A percentile compares a stretch with the other conserved stretches of the same genome.
Evolutionary conservation across 2,329 filamentous ascomycete species (phyloP).

Genomic region (Rasamsonia emersonii): DNA sequence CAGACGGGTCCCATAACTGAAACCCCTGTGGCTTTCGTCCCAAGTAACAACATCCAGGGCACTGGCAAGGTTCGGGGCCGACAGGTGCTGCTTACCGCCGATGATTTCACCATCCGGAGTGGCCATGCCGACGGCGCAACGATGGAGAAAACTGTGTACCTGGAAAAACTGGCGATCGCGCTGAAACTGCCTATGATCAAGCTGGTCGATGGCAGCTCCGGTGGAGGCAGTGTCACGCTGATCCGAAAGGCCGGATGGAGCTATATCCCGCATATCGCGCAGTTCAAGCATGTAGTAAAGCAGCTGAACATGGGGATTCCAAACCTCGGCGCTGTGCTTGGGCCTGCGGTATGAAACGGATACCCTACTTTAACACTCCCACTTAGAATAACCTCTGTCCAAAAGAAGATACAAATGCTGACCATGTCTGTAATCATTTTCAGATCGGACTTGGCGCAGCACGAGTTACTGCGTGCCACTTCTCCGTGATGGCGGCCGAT

Average conservation of each 20-base stretch:
- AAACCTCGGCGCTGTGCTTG: conserved; percentile 55
- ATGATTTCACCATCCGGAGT: conserved; percentile 55
- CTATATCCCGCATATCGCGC: conserved; percentile 51
- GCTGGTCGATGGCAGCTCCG: conserved; percentile 55
- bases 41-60: conserved; percentile 56
- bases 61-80: conserved; percentile 46
- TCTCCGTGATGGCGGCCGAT: conserved; percentile 57
- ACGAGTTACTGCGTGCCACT: conserved; percentile 54
- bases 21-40: conserved; percentile 43
- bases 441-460: conserved; percentile 55
- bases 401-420: background rate
- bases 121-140: conserved; percentile 56
- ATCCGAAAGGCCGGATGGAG: conserved; percentile 49
- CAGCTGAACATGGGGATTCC: conserved; percentile 57
- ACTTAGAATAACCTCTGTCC: background rate
- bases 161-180: conserved; percentile 53
- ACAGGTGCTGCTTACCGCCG: conserved; percentile 52
- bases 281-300: conserved; percentile 45
- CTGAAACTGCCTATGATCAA: conserved; percentile 54
- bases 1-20: conserved; percentile 28
- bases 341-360: conserved; percentile 45
- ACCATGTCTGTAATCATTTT: background rate
- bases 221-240: conserved; percentile 54
- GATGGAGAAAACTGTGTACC: conserved; percentile 50
- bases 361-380: conserved; percentile 3